phyloP scores from a whole-genome alignment of 2,329 filamentous ascomycete species.

The Xylariaceae sp. region DNA sequence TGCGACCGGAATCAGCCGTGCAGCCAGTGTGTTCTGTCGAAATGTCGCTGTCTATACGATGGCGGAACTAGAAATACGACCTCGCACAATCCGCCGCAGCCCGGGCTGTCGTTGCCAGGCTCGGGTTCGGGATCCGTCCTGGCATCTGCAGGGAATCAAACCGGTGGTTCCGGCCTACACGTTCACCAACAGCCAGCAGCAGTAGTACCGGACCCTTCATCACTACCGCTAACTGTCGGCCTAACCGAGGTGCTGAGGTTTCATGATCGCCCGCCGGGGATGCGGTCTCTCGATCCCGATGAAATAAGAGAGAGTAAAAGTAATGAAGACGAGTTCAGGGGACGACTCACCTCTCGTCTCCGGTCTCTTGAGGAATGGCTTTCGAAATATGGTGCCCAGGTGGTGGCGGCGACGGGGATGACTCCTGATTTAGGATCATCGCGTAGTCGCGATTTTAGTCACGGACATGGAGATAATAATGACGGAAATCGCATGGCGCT shows the following conservation, averaged over 20 bases:
- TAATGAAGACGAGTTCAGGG: not conserved
- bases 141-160: too few relatives aligned
- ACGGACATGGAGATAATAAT: not conserved
- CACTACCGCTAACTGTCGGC: not conserved
- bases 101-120: not conserved
- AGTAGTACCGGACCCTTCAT: not conserved
- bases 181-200: not conserved
- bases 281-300: too few relatives aligned
- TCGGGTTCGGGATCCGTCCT: not conserved
- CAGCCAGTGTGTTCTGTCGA: constrained; percentile 15
- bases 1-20: constrained; percentile 17
- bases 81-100: not conserved
- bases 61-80: not conserved
- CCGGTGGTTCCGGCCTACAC: not conserved
- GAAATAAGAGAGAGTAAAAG: not conserved
- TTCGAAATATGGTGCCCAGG: not conserved
- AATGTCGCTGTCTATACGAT: constrained; percentile 12
- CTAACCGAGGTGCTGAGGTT: too few relatives aligned
- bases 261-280: too few relatives aligned
- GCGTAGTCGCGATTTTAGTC: not conserved
- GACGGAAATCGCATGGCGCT: not conserved
- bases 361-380: not conserved
- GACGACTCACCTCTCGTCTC: not conserved
- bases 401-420: not conserved
- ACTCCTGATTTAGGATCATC: not conserved